Evolutionary conservation across 495 filamentous ascomycete species (phyloP), one percentile per base, ranked within the genome.

Genomic region (Xylaria flabelliformis): DNA sequence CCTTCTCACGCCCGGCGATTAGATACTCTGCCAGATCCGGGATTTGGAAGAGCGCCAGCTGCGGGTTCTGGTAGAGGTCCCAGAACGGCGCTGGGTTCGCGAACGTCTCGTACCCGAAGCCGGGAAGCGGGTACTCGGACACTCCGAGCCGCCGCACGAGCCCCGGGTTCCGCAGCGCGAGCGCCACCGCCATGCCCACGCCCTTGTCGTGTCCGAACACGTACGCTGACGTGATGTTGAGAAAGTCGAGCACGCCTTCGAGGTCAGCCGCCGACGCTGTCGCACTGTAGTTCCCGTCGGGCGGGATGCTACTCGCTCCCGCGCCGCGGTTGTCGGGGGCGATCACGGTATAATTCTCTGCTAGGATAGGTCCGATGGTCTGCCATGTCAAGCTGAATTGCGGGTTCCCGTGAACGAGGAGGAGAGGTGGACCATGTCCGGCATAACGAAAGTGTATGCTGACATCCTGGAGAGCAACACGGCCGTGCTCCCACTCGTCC

Each of bases 341-440:
- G 64, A 84, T 83, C 70, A 82, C 81, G 12, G 80, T 84, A 67
- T 88, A 88, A 76, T 88, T 85, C 75, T 89, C 84, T 7, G 86
- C 81, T 42, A 90, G 82, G 66, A 89, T 85, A 13, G 87, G 89
- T 7, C 87, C 87, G 74, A 90, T 84, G 64, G 79, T 82, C 78
- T 85, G 86, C 80, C 87, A 89, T 34, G 85, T 84, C 41, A 83
- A 66, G 44, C 80, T 82, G 74, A 80, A 77, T 58, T 84, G 76
- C 12, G 82, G 80, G 62, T 79, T 80, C 7, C 80, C 81, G 66
- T 84, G 82, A 2, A 83, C 78, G 32, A 83, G 79, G 12, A 84
- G 74, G 2, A 83, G 55, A 1, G 82, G 81, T 7, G 82, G 81
- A 0, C 80, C 82, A 1, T 72, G 75, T n/a, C 81, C 82, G 6